Evolutionary conservation across 2,329 filamentous ascomycete genomes (phyloP).

Genomic region (Pyrenophora tritici-repentis): DNA sequence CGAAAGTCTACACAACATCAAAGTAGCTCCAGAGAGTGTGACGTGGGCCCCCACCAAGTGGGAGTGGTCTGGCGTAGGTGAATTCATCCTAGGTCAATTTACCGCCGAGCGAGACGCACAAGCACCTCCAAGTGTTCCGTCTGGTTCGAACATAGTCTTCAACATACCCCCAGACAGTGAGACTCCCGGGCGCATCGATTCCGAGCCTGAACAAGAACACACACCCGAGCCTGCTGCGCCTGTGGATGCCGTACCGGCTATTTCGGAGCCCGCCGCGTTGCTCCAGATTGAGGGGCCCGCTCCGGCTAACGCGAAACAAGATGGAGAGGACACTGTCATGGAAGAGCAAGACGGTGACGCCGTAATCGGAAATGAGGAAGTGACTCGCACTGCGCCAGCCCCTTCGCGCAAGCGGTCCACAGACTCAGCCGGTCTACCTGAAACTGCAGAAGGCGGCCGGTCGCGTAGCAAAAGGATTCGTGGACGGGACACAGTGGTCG

Average conservation of each 20-base stretch:
- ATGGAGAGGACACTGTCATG: conserved; percentile 26
- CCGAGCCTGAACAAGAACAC: conserved; percentile 1
- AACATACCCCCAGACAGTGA: conserved; percentile 43
- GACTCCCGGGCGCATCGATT: conserved; percentile 24
- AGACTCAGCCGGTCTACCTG: conserved; percentile 63
- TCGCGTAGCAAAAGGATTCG: conserved; percentile 65
- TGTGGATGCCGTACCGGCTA: conserved; percentile 6
- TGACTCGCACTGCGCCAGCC: conserved; percentile 33
- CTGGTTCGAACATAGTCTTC: conserved; percentile 51
- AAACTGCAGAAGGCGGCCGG: conserved; percentile 61
- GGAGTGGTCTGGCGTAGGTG: conserved; percentile 57
- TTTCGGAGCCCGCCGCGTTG: conserved; percentile 9
- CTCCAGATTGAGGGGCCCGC: conserved; percentile 6
- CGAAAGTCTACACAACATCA: conserved; percentile 16
- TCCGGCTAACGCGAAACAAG: conserved; percentile 6
- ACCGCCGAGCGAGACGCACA: conserved; percentile 48
- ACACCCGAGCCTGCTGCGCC: conserved; percentile 6
- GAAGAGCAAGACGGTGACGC: conserved; percentile 22
- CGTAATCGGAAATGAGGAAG: conserved; percentile 24
- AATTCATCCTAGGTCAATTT: conserved; percentile 53
- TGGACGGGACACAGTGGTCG: conserved; percentile 62
- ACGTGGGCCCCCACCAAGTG: conserved; percentile 43
- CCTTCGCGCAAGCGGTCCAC: conserved; percentile 64
- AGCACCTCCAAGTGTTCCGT: conserved; percentile 24
- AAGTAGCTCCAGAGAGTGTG: conserved; percentile 45